Conservation (phyloP, 495 filamentous ascomycete species). For the Cudoniella acicularis region DNA sequence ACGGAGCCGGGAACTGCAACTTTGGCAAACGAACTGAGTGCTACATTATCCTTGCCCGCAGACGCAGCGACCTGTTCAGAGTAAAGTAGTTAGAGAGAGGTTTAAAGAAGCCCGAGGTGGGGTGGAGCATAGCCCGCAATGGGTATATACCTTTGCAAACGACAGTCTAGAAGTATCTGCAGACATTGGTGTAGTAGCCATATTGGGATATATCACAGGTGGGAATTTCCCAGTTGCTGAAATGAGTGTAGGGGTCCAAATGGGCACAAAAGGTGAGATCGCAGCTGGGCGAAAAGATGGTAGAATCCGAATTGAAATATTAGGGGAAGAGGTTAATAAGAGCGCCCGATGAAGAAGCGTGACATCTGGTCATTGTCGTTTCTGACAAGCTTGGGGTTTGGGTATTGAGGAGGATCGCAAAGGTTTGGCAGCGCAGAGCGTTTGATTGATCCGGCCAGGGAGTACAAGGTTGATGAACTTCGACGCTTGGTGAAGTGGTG, state of each 20-base stretch:
- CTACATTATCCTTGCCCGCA: slow-evolving; percentile 40
- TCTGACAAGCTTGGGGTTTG: slow-evolving; percentile 16
- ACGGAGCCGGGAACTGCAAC: slow-evolving; percentile 11
- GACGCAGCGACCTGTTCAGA: slow-evolving; percentile 49
- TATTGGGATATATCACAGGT: slow-evolving; percentile 21
- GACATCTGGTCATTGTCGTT: slow-evolving; percentile 33
- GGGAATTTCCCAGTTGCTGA: slow-evolving; percentile 1
- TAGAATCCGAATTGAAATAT: slow-evolving; percentile 23
- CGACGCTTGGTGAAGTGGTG: slow-evolving; percentile 1
- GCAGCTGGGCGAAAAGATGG: slow-evolving; percentile 22
- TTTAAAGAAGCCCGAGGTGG: slow-evolving; percentile 1
- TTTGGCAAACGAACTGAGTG: slow-evolving; percentile 25
- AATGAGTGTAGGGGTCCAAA: slow-evolving; percentile 25
- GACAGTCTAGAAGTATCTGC: slow-evolving; percentile 45
- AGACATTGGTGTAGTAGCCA: slow-evolving; percentile 37
- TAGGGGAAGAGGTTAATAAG: slow-evolving; percentile 28
- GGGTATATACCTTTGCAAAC: slow-evolving; percentile 53
- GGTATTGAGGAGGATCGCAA: not conserved
- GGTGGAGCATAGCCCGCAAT: not conserved
- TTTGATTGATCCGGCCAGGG: slow-evolving; percentile 12
- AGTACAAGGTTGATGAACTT: slow-evolving; percentile 8
- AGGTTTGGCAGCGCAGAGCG: slow-evolving; percentile 4
- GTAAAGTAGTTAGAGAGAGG: slow-evolving; percentile 8
- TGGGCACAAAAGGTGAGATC: slow-evolving; percentile 19
- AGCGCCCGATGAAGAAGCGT: slow-evolving; percentile 28